These are phyloP conservation scores for Alternaria tenuissima DNA, from an alignment of 2,329 filamentous ascomycete species.

Conservation along the genomic window DNA sequence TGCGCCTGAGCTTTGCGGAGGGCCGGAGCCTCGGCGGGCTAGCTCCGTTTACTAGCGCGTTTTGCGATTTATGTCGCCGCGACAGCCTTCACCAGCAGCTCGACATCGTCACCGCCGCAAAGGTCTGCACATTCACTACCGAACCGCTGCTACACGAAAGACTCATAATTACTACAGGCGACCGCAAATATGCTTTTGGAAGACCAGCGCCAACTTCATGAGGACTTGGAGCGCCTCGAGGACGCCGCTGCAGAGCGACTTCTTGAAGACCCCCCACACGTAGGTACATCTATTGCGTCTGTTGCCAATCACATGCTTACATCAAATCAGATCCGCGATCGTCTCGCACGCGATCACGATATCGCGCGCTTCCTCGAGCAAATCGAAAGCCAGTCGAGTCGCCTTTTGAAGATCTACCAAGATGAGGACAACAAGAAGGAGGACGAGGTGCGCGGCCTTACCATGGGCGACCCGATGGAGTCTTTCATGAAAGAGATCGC, in stretches of 20 bases:
- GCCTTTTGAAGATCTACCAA: conserved; percentile 83
- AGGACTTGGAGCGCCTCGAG: conserved; percentile 95
- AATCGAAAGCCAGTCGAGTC: conserved; percentile 84
- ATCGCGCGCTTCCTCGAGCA: conserved; percentile 85
- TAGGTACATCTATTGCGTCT: conserved; percentile 54
- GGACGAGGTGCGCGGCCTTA: conserved; percentile 83
- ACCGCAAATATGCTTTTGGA: conserved; percentile 76
- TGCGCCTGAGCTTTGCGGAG: conserved; percentile 26
- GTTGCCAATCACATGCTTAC: conserved; percentile 12
- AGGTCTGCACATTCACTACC: conserved; percentile 32
- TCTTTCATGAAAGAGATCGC: conserved; percentile 88
- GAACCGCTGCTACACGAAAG: conserved; percentile 17
- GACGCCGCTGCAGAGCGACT: conserved; percentile 91
- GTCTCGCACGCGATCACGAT: conserved; percentile 90
- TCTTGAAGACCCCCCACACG: conserved; percentile 86
- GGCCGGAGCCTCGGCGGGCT: conserved; percentile 23
- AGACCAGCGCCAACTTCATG: conserved; percentile 91
- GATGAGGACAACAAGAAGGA: conserved; percentile 76
- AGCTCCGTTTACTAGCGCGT: conserved; percentile 25
- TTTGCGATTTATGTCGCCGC: conserved; percentile 25
- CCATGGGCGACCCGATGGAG: conserved; percentile 84
- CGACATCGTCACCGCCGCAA: conserved; percentile 26
- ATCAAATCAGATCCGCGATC: conserved; percentile 77
- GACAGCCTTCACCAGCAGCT: conserved; percentile 21
- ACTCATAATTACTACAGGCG: conserved; percentile 33